Evolutionary conservation across 2,329 filamentous ascomycete genomes (phyloP), one percentile per base, ranked within the genome.

Genomic region (Macrophomina pseudophaseolina): DNA sequence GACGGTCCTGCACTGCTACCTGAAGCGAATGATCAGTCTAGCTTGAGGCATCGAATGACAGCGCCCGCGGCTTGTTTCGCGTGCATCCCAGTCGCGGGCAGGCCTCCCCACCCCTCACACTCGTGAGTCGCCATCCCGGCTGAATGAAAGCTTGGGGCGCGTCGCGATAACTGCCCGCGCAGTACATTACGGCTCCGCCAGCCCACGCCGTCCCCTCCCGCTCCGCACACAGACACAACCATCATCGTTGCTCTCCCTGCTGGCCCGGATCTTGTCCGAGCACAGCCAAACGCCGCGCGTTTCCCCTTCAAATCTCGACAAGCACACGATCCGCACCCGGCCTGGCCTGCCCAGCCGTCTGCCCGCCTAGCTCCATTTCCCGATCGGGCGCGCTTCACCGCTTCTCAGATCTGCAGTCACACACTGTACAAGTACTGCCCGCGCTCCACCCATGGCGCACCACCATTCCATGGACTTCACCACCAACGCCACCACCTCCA

Each of bases 391-490:
- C 48, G 32, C 63, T 48, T 66, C 65, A 66, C 58, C 56, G 58
- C 54, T 54, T 54, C 52, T 54, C 56, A 66, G 54, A 63, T 66
- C 65, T 60, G 44, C 56, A 44, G 54, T 73, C 71, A 79, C 77
- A 77, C 76, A 76, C 71, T 69, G 73, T 76, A 77, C 76, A 78
- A 79, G 74, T 66, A 68, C 54, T 46, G 42, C 53, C 40, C 51
- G 49, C 68, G 62, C 56, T 56, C 52, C 65, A 72, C 69, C 70
- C 74, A 79, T 80, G 76, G 74, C 75, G 72, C 75, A 70, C 70
- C 73, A 66, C 66, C 58, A 62, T 28, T 73, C 74, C 72, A 78
- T 78, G 75, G 75, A 79, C 68, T 80, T 76, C 66, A 74, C 77
- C 72, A 70, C 77, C 72, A 70, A 23, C 78, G 23, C 23, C 23